A percentile compares a stretch with the other conserved stretches of the same genome.
These are phyloP conservation scores for Rhizopus stolonifer DNA, from an alignment of 371 early-diverging fungal species.

Conservation along the genomic window DNA sequence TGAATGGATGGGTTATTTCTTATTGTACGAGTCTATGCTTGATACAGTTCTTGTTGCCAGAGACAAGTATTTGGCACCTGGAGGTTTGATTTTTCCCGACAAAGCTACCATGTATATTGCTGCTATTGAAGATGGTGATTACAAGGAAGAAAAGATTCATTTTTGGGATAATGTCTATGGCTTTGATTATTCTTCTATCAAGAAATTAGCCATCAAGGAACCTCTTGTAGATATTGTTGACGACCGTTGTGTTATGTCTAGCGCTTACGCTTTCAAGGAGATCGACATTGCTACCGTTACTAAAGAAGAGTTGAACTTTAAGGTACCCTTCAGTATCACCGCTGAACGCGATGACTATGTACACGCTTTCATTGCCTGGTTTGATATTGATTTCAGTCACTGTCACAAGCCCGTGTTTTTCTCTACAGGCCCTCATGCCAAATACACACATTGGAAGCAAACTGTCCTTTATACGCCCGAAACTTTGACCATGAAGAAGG, in stretches of 20 bases:
- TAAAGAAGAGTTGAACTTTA: conserved; percentile 84
- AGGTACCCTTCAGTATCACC: conserved; percentile 73
- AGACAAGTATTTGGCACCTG: conserved; percentile 85
- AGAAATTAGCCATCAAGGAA: conserved; percentile 83
- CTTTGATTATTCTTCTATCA: conserved; percentile 90
- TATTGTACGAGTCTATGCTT: conserved; percentile 97
- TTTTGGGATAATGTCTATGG: conserved; percentile 95
- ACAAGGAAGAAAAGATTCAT: conserved; percentile 91
- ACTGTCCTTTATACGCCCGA: conserved; percentile 88
- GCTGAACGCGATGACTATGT: conserved; percentile 80
- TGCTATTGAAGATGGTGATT: conserved; percentile 92
- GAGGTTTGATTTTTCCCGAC: conserved; percentile 91
- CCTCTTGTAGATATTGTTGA: conserved; percentile 93
- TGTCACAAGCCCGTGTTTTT: conserved; percentile 87
- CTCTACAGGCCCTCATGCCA: conserved; percentile 86
- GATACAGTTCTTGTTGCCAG: conserved; percentile 96
- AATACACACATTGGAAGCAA: conserved; percentile 99
- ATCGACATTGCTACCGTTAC: conserved; percentile 81
- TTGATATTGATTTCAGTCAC: conserved; percentile 89
- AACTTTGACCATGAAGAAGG: conserved; percentile 68
- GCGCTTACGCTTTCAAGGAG: conserved; percentile 72
- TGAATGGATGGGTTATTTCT: conserved; percentile 99
- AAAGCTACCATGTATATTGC: conserved; percentile 89
- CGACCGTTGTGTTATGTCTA: conserved; percentile 75
- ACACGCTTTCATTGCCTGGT: conserved; percentile 92